Base-by-base conservation (phyloP, 2,329 filamentous ascomycete genomes). In the Mycosphaerella sp. region DNA sequence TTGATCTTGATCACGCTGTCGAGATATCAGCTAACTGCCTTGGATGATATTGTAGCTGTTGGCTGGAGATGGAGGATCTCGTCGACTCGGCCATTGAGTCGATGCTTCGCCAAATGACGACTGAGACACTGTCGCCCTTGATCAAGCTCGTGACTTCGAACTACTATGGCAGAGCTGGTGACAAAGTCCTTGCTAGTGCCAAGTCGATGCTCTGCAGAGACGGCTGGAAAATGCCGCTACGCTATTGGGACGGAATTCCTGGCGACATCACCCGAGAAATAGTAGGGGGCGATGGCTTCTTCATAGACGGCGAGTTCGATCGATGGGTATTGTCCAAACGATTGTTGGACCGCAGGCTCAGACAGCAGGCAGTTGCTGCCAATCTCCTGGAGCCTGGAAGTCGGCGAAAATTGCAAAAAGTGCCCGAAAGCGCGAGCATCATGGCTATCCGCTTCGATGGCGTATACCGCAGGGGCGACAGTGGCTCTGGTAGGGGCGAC, bases 261-360 rank as follows among this genome's bases (percentile, higher is more conserved):
- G 78, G 77, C 5, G 79, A 82, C 57, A 74, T 81, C 51, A 72
- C 80, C 42, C 73, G 78, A n/a, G 79, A 82, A 58, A 77, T 82
- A 12, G 74, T 82, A 32, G 79, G 78, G 7, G 78, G 77, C 8
- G 80, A 82, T 63, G 79, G 79, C 31, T 82, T 82, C 66, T 82
- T 77, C 61, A 73, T 81, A 21, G 73, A 78, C 36, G 76, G 76
- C 34, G 80, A 82, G 64, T 82, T 78, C 77, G 76, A 80, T 53
- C 68, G 80, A 51, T 82, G 79, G 77, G 73, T 78, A 8, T 72
- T 82, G 12, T 72, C 78, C 3, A 78, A 79, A 62, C 74, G 77
- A 11, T 69, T 82, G 9, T 69, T 81, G 10, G 76, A 81, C 59
- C 73, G 78, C 23, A 70, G 76, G 51, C 68, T 82, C 38, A 72